phyloP scores from a whole-genome alignment of 2,329 filamentous ascomycete genomes.

The Pseudopithomyces chartarum region DNA sequence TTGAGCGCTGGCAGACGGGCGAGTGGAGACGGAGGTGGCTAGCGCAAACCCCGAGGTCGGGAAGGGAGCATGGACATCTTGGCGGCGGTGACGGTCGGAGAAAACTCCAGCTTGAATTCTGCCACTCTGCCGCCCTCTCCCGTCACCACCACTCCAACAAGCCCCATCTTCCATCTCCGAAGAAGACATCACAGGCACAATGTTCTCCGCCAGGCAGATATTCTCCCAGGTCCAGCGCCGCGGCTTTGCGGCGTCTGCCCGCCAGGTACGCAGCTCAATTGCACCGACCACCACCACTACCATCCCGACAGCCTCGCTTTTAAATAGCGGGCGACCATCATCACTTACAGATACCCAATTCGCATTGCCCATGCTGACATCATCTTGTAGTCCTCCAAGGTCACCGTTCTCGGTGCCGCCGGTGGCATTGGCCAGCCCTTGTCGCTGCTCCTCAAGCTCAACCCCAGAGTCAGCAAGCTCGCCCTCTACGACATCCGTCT shows the following conservation, averaged over 20 bases:
- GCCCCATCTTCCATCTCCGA: slow-evolving; percentile 17
- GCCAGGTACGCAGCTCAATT: slow-evolving; percentile 59
- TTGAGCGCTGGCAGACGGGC: not conserved
- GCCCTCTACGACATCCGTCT: slow-evolving; percentile 97
- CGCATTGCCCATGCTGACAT: slow-evolving; percentile 28
- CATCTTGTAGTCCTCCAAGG: slow-evolving; percentile 81
- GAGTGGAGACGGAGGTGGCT: not conserved
- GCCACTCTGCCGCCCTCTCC: slow-evolving; percentile 19
- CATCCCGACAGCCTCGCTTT: slow-evolving; percentile 27
- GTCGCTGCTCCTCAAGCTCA: slow-evolving; percentile 97
- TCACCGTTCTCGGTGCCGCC: slow-evolving; percentile 93
- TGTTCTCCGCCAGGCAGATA: slow-evolving; percentile 71
- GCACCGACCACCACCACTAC: no score
- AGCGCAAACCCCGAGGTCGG: slow-evolving; percentile 4
- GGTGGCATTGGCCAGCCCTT: slow-evolving; percentile 98
- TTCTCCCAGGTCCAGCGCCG: slow-evolving; percentile 57
- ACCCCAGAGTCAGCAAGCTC: slow-evolving; percentile 90
- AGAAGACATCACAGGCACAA: slow-evolving; percentile 39
- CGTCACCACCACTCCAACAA: slow-evolving; percentile 33
- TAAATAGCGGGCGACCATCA: slow-evolving; percentile 13
- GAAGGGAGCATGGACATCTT: slow-evolving; percentile 21
- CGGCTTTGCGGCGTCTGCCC: slow-evolving; percentile 58
- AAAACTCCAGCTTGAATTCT: slow-evolving; percentile 32
- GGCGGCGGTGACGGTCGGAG: slow-evolving; percentile 24
- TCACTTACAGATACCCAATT: slow-evolving; percentile 16